Evolutionary conservation across 139 green algal species (phyloP).

Genomic region (Medakamo hakoo): DNA sequence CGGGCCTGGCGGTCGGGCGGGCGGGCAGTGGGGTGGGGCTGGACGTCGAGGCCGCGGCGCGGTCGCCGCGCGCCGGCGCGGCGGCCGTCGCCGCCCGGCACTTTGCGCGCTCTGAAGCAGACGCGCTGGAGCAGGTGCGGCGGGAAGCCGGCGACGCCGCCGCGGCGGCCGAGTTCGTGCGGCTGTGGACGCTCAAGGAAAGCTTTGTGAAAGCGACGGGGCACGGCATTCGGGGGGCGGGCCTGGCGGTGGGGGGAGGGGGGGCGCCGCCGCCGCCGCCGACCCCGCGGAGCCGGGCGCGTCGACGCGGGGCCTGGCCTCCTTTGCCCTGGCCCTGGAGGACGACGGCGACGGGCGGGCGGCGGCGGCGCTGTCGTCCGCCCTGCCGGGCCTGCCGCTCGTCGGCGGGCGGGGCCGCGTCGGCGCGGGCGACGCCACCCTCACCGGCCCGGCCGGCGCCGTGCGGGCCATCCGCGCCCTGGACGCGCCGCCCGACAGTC

Average conservation of each 20-base stretch:
- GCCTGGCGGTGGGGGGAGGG: not conserved
- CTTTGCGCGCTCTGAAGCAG: slow-evolving; percentile 27
- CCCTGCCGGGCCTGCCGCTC: not conserved
- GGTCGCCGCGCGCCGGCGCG: slow-evolving; percentile 15
- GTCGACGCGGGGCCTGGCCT: too few species aligned
- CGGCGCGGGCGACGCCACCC: too few species aligned
- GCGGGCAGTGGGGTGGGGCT: slow-evolving; percentile 30
- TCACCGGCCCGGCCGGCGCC: not conserved
- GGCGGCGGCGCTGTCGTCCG: not conserved
- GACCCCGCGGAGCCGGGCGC: too few species aligned
- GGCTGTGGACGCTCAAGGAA: slow-evolving; percentile 66
- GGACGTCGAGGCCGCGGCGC: slow-evolving; percentile 33
- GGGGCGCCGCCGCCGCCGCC: too few species aligned
- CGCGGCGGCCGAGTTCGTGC: slow-evolving; percentile 23
- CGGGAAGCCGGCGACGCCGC: not conserved
- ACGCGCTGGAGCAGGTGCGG: slow-evolving; percentile 13
- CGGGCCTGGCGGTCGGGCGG: slow-evolving; percentile 18
- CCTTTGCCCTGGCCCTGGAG: not conserved
- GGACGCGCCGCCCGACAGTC: not conserved
- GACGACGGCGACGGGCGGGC: not conserved
- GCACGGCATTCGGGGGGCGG: slow-evolving; percentile 28
- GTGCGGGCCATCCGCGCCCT: too few species aligned
- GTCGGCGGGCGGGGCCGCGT: too few species aligned
- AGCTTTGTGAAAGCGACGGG: slow-evolving; percentile 60
- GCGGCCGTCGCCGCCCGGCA: slow-evolving; percentile 33